A percentile compares a stretch with the other conserved stretches of the same genome.
Conservation (phyloP, 352 stramenopile species). For the Phytophthora fragariae region DNA sequence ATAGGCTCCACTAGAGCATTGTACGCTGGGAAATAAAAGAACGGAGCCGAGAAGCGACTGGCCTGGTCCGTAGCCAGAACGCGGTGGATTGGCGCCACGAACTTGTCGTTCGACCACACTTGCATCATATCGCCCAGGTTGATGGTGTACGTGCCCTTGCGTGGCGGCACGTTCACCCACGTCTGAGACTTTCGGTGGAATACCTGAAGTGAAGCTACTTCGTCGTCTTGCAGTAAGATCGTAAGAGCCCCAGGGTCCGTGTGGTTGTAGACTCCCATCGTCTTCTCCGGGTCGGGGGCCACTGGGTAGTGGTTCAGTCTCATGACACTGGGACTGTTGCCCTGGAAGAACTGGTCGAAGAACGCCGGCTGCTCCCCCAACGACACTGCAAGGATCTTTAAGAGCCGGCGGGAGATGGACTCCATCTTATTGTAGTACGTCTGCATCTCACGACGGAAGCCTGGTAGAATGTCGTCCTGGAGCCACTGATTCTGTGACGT, state of each 20-base stretch:
- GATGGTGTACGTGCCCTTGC: constrained; percentile 51
- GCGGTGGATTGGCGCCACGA: constrained; percentile 56
- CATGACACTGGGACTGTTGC: constrained; percentile 89
- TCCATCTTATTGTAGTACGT: constrained; percentile 62
- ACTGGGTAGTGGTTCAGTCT: constrained; percentile 94
- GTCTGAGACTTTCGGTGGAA: constrained; percentile 56
- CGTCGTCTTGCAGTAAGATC: constrained; percentile 70
- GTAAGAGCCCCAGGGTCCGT: constrained; percentile 70
- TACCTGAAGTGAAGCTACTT: constrained; percentile 64
- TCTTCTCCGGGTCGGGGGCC: constrained; percentile 47
- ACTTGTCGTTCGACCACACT: constrained; percentile 69
- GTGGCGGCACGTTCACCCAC: constrained; percentile 59
- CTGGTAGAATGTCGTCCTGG: constrained; percentile 45
- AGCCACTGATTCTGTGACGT: constrained; percentile 91
- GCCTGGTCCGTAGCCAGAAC: constrained; percentile 48
- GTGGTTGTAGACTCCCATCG: constrained; percentile 70
- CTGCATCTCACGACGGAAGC: constrained; percentile 62
- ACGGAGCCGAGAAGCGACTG: constrained; percentile 64
- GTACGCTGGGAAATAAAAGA: constrained; percentile 82
- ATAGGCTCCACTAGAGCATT: constrained; percentile 70
- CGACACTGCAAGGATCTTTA: constrained; percentile 70
- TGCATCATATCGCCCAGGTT: constrained; percentile 75
- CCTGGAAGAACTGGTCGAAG: constrained; percentile 72
- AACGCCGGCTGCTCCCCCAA: constrained; percentile 59
- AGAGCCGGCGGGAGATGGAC: constrained; percentile 56